Evolutionary conservation across 2,329 filamentous ascomycete species (phyloP), one percentile per base, ranked within the genome.

Genomic region (Neonectria punicea): DNA sequence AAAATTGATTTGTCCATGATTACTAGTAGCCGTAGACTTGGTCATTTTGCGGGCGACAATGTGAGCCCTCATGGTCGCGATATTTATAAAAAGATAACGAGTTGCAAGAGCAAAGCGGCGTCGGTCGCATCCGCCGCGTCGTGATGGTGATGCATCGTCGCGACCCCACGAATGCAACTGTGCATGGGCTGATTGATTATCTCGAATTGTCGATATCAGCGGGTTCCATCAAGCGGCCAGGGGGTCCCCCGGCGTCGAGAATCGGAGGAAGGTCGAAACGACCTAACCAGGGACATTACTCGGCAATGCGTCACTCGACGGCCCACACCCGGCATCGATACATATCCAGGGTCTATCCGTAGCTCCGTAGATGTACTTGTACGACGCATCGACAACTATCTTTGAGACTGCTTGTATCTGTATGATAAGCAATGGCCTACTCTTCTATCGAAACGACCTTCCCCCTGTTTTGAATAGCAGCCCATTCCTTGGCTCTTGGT

Each of bases 1-100:
- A 77, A 28, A 32, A 67, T 56, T 8, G 49, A 13, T 5, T 43
- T 28, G 22, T 44, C 20, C 20, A 44, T 44, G 34, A 39, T 39
- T 6, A 22, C 22, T 22, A 22, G 22, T 22, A 22, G 18, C 5
- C 43, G 5, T 6, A 20, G 10, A 5, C 18, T 13, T 44, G n/a
- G 41, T 5, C 11, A 10, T 22, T 22, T 44, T 18, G 9, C 41
- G 9, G 41, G 41, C 18, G 10, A 20, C 0, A 18, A 5, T 11
- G 20, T 20, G 41, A 20, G 10, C 13, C 18, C n/a, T 22, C 41
- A 22, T 44, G n/a, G 20, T 13, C 18, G 20, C 41, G 18, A 22
- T 20, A 44, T 44, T 44, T 22, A 22, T n/a, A 20, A 14, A 6
- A 36, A 20, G 18, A 44, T 44, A 44, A 20, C 18, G n/a, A 22